These are phyloP conservation scores for Collybia sp. DNA, from an alignment of 768 basidiomycete genomes.

Conservation along the genomic window DNA sequence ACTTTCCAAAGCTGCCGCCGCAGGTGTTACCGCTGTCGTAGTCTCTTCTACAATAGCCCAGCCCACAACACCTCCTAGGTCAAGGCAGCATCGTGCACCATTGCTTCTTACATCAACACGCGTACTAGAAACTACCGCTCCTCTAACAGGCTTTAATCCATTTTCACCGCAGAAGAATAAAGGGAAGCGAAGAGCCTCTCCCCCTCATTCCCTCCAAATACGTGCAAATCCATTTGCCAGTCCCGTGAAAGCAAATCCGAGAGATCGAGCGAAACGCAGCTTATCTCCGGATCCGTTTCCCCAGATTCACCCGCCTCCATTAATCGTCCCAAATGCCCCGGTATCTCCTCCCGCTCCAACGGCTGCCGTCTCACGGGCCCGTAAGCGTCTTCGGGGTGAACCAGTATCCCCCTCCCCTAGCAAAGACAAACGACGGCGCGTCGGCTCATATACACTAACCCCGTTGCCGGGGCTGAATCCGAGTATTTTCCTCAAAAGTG, in stretches of 20 bases:
- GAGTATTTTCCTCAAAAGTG: slow-evolving; percentile 23
- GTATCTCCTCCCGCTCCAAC: slow-evolving; percentile 24
- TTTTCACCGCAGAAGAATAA: slow-evolving; percentile 76
- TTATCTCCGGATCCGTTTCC: slow-evolving; percentile 37
- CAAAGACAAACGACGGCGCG: slow-evolving; percentile 68
- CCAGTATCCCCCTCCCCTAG: slow-evolving; percentile 79
- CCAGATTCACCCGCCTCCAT: slow-evolving; percentile 16
- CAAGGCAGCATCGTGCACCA: slow-evolving; percentile 21
- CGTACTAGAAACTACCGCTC: slow-evolving; percentile 42
- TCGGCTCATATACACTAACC: slow-evolving; percentile 34
- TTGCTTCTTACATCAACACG: slow-evolving; percentile 47
- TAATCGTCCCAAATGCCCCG: slow-evolving; percentile 14
- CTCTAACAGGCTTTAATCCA: slow-evolving; percentile 62
- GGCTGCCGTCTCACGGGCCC: slow-evolving; percentile 58
- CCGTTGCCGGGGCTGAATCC: slow-evolving; percentile 25
- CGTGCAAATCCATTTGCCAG: slow-evolving; percentile 42
- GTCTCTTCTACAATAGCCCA: slow-evolving; percentile 15
- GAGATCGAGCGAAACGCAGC: slow-evolving; percentile 13
- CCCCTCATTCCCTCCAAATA: slow-evolving; percentile 15
- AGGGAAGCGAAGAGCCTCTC: slow-evolving; percentile 32
- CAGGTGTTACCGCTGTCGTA: slow-evolving; percentile 9
- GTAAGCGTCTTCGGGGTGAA: slow-evolving; percentile 79
- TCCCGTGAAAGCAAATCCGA: slow-evolving; percentile 28
- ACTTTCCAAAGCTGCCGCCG: slow-evolving; percentile 45
- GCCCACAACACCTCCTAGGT: slow-evolving; percentile 35